Evolutionary conservation across 768 basidiomycete genomes (phyloP), one percentile per base, ranked within the genome.

Genomic region (Boletus rubescentipes): DNA sequence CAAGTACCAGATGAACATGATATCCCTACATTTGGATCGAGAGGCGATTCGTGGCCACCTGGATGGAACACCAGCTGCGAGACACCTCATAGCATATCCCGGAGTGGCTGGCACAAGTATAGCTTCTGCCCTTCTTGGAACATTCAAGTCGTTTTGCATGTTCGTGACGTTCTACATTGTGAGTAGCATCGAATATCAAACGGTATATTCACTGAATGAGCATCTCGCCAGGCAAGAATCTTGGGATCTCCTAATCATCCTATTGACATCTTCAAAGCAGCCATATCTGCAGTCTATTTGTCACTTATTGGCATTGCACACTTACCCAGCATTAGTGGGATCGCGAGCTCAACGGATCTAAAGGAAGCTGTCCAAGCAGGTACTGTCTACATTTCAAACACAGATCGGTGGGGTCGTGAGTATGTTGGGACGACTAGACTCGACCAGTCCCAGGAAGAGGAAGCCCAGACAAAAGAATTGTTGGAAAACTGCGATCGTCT

Each of bases 1-100:
- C 11, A 93, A 93, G 68, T 91, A 87, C 63, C 86, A 92, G 70
- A 84, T 85, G 23, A 89, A 91, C 62, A 66, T 93, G 43, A 72
- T 92, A 38, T 75, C 77, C 1, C 71, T 80, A 2, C 69, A 75
- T 40, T 75, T 93, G 43, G 83, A 87, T 53, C 73, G 65, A 30
- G 65, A 68, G 5, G 76, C 82, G 18, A 58, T 71, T 8, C 64
- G 66, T 46, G 59, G 65, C 18, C 62, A 57, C 26, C 39, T 39
- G 15, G 42, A 53, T 36, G 64, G 61, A 36, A 55, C 38, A 15
- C 51, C 60, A 15, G 38, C 32, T 11, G 51, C 57, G 21, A 51
- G 84, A 40, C 89, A 93, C 65, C 73, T 89, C 53, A 66, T 82
- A 46, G 77, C 81, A 12, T 81, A 89, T 46, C 92, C 92, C 2